These are phyloP conservation scores for Nepenthes gracilis DNA, from an alignment of 148 eudicot species.

Conservation along the genomic window DNA sequence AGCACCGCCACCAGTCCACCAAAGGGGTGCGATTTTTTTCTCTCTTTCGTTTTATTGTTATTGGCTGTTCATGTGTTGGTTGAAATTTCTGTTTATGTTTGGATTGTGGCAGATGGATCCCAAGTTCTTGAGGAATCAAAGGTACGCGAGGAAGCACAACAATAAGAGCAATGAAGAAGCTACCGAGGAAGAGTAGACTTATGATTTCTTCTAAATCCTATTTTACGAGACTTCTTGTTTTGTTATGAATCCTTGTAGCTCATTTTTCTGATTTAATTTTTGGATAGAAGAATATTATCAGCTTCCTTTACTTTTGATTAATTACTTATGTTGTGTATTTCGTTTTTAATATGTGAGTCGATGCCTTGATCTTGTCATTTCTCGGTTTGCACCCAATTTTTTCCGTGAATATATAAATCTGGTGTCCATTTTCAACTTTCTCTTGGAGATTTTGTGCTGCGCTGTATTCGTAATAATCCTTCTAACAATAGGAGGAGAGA, in stretches of 20 bases:
- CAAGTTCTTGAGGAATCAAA: conserved; percentile 85
- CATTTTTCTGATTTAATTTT: too few species aligned
- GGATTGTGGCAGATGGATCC: conserved; percentile 58
- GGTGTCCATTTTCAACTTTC: too few species aligned
- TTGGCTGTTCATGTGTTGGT: not conserved
- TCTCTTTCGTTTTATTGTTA: not conserved
- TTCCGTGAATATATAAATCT: too few species aligned
- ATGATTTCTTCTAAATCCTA: not conserved
- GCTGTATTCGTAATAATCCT: too few species aligned
- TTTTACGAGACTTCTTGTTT: too few species aligned
- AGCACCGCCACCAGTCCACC: conserved; percentile 76
- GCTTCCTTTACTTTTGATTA: too few species aligned
- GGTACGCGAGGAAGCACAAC: conserved; percentile 96
- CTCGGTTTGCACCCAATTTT: too few species aligned
- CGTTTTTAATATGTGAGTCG: not conserved
- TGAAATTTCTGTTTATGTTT: not conserved
- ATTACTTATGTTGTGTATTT: not conserved
- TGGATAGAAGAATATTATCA: too few species aligned
- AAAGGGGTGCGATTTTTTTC: conserved; percentile 42
- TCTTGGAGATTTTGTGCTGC: too few species aligned
- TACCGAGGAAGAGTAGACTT: conserved; percentile 40
- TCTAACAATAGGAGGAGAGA: too few species aligned
- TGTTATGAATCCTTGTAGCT: too few species aligned
- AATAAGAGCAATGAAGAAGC: conserved; percentile 37
- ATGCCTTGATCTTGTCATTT: not conserved